A percentile compares a stretch with the other conserved stretches of the same genome.
Evolutionary conservation across 441 rosid species (phyloP).

Genomic region (Biscutella laevigata): DNA sequence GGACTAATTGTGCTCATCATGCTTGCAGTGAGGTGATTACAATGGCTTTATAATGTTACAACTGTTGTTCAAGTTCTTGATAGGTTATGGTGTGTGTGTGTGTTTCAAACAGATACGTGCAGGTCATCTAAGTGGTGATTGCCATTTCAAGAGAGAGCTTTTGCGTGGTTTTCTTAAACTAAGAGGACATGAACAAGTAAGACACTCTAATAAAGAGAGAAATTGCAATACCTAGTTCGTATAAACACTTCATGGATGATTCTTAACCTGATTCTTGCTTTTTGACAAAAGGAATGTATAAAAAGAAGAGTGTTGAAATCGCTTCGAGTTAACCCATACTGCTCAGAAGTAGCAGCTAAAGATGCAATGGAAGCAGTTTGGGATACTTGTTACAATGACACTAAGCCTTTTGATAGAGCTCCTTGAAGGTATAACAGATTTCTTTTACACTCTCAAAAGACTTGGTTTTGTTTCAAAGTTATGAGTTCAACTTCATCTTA

Average conservation of each 20-base stretch:
- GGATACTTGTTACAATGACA: slow-evolving; percentile 92
- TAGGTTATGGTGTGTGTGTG: not conserved
- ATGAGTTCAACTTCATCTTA: slow-evolving; percentile 11
- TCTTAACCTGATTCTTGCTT: not conserved
- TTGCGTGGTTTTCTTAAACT: slow-evolving; percentile 63
- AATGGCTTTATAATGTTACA: not conserved
- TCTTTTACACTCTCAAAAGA: not conserved
- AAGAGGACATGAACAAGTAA: slow-evolving; percentile 86
- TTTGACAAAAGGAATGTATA: slow-evolving; percentile 63
- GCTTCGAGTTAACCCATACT: slow-evolving; percentile 51
- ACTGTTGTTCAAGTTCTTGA: slow-evolving; percentile 3
- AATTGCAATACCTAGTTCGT: not conserved
- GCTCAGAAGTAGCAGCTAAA: slow-evolving; percentile 71
- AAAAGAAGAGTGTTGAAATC: slow-evolving; percentile 84
- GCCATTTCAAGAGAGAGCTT: slow-evolving; percentile 83
- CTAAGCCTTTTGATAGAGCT: slow-evolving; percentile 89
- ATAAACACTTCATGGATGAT: slow-evolving; percentile 1
- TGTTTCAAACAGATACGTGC: slow-evolving; percentile 60
- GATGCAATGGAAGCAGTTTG: slow-evolving; percentile 92
- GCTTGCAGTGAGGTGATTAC: slow-evolving; percentile 80
- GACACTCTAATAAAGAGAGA: slow-evolving; percentile 17
- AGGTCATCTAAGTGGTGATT: slow-evolving; percentile 83
- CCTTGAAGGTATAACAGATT: slow-evolving; percentile 41
- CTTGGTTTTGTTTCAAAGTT: not conserved
- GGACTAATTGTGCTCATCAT: slow-evolving; percentile 91